These are phyloP conservation scores for Huntiella omanensis DNA, from an alignment of 2,329 filamentous ascomycete genomes.

Conservation along the genomic window DNA sequence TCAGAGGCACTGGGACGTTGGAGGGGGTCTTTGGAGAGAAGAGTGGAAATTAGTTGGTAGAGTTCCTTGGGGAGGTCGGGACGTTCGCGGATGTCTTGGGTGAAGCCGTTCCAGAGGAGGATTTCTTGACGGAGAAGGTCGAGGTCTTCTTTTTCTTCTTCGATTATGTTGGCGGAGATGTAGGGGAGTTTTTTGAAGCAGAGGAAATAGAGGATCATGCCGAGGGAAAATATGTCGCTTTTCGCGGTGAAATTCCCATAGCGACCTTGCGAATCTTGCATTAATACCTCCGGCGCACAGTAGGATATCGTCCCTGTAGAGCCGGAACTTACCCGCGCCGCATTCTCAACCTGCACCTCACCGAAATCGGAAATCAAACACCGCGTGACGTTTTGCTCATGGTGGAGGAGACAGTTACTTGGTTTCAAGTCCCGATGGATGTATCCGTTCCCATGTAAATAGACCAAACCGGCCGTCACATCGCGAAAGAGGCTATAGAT, in stretches of 20 bases:
- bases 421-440: conserved; percentile 94
- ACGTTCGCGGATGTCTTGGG: conserved; percentile 53
- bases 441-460: conserved; percentile 79
- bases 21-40: conserved; percentile 59
- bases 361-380: conserved; percentile 96
- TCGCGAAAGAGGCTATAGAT: conserved; percentile 96
- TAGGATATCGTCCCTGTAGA: conserved; percentile 94
- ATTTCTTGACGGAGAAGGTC: conserved; percentile 76
- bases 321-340: conserved; percentile 70
- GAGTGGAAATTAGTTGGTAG: conserved; percentile 63
- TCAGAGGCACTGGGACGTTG: conserved; percentile 72
- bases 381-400: conserved; percentile 47
- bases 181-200: conserved; percentile 88
- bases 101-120: conserved; percentile 68
- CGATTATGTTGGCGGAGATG: conserved; percentile 57
- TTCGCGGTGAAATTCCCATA: conserved; percentile 93
- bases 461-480: conserved; percentile 77
- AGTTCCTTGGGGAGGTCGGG: conserved; percentile 72
- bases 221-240: conserved; percentile 92
- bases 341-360: conserved; percentile 75
- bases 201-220: conserved; percentile 97
- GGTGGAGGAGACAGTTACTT: conserved; percentile 81
- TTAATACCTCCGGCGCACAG: conserved; percentile 85
- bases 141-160: conserved; percentile 84
- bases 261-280: conserved; percentile 44